Evolutionary conservation across 257 asterid species (phyloP).

Genomic region (Forsythia suspensa): DNA sequence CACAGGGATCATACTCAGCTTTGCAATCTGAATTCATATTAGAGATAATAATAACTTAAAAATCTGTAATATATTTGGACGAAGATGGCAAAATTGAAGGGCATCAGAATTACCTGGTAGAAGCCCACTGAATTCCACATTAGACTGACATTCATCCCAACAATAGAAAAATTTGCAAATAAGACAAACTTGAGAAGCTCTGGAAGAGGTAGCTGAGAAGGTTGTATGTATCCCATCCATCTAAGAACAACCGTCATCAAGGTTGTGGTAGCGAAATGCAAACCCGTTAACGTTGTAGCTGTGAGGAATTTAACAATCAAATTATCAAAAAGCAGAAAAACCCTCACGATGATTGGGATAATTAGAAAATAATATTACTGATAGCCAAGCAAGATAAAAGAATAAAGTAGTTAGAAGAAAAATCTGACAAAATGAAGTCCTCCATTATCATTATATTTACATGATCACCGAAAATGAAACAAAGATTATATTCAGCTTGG

Average conservation of each 20-base stretch:
- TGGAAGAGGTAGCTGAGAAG: slow-evolving; percentile 79
- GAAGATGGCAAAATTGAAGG: not conserved
- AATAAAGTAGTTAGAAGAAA: not conserved
- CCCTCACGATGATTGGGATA: not conserved
- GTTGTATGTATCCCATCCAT: slow-evolving; percentile 95
- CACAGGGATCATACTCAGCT: slow-evolving; percentile 95
- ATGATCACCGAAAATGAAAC: not conserved
- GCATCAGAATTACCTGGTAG: slow-evolving; percentile 71
- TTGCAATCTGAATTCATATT: slow-evolving; percentile 72
- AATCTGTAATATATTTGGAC: not conserved
- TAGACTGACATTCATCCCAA: slow-evolving; percentile 98
- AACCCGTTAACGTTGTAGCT: slow-evolving; percentile 97
- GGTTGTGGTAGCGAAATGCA: slow-evolving; percentile 96
- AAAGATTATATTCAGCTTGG: not conserved
- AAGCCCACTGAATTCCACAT: slow-evolving; percentile 99
- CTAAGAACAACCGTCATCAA: slow-evolving; percentile 91
- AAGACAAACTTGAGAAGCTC: slow-evolving; percentile 87
- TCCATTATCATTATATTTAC: not conserved
- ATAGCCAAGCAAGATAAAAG: not conserved
- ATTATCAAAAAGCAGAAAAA: slow-evolving; percentile 22
- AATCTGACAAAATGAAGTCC: not conserved
- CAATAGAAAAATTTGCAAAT: slow-evolving; percentile 95
- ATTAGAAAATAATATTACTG: not conserved
- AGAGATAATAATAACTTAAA: slow-evolving; percentile 23
- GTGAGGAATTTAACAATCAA: slow-evolving; percentile 39